Base-by-base conservation (phyloP, 306 rosid genomes). In the Cucumis hystrix region DNA sequence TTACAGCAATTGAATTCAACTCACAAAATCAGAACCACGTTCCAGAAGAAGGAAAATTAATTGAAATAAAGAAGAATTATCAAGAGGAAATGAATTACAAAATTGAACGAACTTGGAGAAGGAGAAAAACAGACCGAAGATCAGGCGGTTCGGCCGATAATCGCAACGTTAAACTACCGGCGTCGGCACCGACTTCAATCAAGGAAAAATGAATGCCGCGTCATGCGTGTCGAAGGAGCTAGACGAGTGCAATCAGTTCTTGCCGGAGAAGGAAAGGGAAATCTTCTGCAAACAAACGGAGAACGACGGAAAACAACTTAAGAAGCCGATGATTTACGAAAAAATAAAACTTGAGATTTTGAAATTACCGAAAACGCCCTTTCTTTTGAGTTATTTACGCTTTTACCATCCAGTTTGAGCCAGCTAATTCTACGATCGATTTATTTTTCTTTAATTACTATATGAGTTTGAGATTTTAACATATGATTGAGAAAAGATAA, bases 191-290 rank as follows among this genome's bases (percentile, higher is more conserved):
- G 35, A 14, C 57, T 43, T 25, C 13, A 43, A 70, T 70, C 58
- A 11, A 45, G 17, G 25, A 21, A 21, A 20, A 20, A 45, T 7
- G 21, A 68, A 45, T 23, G 37, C 20, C 5, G 37, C 37, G 5
- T 3, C 37, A 33, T 23, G 75, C 75, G 57, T 43, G 23, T 12
- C 20, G 57, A 45, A 70, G 75, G 10, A 69, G 3, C 57, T 69
- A 45, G 7, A 21, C 14, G 4, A 23, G 58, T 45, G 6, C 20
- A 70, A 70, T 67, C n/a, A 41, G 74, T 67, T 2, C 74, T 67
- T 67, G 74, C 55, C 74, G 74, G 33, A 18, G 74, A 67, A 67
- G 74, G 74, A 67, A 67, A 67, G 74, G 74, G n/a, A 67, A 41
- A 20, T 67, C 10, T 67, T 41, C n/a, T 41, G 33, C 55, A 67